Evolutionary conservation across 2,329 filamentous ascomycete species (phyloP).

Genomic region (Arthrinium puccinioides): DNA sequence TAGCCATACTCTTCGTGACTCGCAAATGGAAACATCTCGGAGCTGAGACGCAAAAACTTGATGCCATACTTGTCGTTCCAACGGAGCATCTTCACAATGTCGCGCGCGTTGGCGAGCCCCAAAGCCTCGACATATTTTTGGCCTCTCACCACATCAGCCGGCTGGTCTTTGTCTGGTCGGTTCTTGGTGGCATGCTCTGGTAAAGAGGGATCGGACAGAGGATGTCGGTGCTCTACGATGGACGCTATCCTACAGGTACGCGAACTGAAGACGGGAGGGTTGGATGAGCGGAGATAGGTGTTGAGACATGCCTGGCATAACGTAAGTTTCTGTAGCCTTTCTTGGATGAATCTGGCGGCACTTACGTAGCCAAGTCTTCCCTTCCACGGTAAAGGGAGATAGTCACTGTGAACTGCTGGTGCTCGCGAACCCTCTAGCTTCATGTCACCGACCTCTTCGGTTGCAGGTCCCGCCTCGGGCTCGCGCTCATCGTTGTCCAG

Average conservation of each 20-base stretch:
- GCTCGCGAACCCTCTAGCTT: constrained; percentile 41
- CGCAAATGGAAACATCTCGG: constrained; percentile 96
- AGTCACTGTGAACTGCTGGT: constrained; percentile 75
- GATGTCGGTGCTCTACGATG: constrained; percentile 82
- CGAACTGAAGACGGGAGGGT: constrained; percentile 81
- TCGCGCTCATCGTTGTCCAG: constrained; percentile 7
- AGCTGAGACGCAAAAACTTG: constrained; percentile 85
- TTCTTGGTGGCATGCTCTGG: constrained; percentile 83
- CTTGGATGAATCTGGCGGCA: constrained; percentile 9
- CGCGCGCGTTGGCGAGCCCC: constrained; percentile 73
- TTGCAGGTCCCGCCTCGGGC: constrained; percentile 8
- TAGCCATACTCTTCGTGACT: constrained; percentile 86
- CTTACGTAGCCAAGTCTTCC: constrained; percentile 82
- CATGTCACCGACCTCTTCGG: constrained; percentile 13
- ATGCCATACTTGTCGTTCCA: constrained; percentile 94
- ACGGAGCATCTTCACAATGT: constrained; percentile 76
- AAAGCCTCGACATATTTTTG: constrained; percentile 68
- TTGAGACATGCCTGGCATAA: constrained; percentile 69
- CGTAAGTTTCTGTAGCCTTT: background rate
- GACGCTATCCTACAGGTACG: constrained; percentile 86
- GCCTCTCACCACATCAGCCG: constrained; percentile 59
- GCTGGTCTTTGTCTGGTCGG: constrained; percentile 66
- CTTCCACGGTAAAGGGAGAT: constrained; percentile 82
- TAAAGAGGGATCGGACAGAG: constrained; percentile 65
- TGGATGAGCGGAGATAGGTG: constrained; percentile 78